Percentiles rank a stretch among this genome's conserved stretches.
Conservation (phyloP, 2,329 filamentous ascomycete species). For the Helotiales sp. region DNA sequence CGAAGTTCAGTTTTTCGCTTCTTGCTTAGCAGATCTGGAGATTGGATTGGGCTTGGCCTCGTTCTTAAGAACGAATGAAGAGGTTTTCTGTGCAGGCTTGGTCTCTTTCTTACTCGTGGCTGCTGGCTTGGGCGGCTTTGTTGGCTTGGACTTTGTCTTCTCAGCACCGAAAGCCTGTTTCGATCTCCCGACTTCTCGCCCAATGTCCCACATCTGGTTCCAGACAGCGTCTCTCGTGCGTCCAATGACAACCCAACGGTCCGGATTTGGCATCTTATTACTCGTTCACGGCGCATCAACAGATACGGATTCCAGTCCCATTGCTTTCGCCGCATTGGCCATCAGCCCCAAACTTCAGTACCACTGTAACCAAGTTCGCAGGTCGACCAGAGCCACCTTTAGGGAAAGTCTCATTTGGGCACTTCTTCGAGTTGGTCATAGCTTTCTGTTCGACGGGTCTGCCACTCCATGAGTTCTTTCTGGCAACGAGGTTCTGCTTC, state of each 20-base stretch:
- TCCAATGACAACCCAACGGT: constrained; percentile 30
- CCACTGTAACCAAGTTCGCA: constrained; percentile 29
- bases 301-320: constrained; percentile 21
- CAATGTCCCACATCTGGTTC: constrained; percentile 30
- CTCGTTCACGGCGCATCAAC: constrained; percentile 24
- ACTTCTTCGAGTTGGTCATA: constrained; percentile 21
- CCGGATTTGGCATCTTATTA: constrained; percentile 22
- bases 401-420: constrained; percentile 23
- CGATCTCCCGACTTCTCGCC: constrained; percentile 15
- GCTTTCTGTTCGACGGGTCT: constrained; percentile 28
- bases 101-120: neutral
- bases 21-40: neutral
- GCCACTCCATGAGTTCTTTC: constrained; percentile 17
- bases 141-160: neutral
- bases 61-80: neutral
- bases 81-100: neutral
- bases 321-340: constrained; percentile 17
- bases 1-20: neutral
- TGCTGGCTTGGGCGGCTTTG: neutral
- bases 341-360: constrained; percentile 22
- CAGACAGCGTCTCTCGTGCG: constrained; percentile 27
- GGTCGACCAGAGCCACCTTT: constrained; percentile 25
- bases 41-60: neutral
- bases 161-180: constrained; percentile 14
- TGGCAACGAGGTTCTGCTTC: constrained; percentile 19